Base-by-base conservation (phyloP, 2,329 filamentous ascomycete species). In the Zymoseptoria passerinii region DNA sequence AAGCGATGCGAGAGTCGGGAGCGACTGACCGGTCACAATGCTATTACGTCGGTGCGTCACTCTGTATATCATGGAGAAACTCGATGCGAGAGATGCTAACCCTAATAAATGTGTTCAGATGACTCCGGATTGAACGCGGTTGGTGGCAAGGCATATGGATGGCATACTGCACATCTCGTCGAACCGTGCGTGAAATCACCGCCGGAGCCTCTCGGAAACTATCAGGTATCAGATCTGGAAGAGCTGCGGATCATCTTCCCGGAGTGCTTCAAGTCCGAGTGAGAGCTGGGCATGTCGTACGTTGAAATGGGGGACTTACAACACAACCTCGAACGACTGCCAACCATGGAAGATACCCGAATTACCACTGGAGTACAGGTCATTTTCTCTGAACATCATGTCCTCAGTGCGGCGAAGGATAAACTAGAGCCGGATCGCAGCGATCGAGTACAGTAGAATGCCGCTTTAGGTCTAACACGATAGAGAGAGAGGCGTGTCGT, bases 1-100 rank as follows among this genome's bases (percentile, higher is more conserved):
- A 94, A 75, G 94, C 89, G 5, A 96, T 97, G 88, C 78, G 74
- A 52, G 88, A 97, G 67, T 91, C 92, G 0, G 88, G 86, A 0
- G 83, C 88, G 1, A 80, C 82, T 13, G 80, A 82, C 40, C 77
- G 78, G 9, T 81, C 87, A 50, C 82, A 90, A 60, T 97, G 92
- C 74, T 99, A 88, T 71, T 99, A 96, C 73, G 90, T 99, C 65
- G 91, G 90, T 94, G 77, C 69, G 88, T 23, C 23, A 23, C 23
- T 23, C 2, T 3, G 4, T 78, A 44, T 48, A 28, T 49, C 13
- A 3, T 16, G 48, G 5, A 48, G 49, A 23, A 18, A n/a, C 7
- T 51, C 18, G 9, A 35, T 44, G 35, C n/a, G 35, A n/a, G 35
- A 5, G 16, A 10, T 5, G 28, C 51, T 53, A 19, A 53, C 23